A percentile compares a stretch with the other conserved stretches of the same genome.
Conservation (phyloP, 345 rosid species). For the Anastatica hierochuntica region DNA sequence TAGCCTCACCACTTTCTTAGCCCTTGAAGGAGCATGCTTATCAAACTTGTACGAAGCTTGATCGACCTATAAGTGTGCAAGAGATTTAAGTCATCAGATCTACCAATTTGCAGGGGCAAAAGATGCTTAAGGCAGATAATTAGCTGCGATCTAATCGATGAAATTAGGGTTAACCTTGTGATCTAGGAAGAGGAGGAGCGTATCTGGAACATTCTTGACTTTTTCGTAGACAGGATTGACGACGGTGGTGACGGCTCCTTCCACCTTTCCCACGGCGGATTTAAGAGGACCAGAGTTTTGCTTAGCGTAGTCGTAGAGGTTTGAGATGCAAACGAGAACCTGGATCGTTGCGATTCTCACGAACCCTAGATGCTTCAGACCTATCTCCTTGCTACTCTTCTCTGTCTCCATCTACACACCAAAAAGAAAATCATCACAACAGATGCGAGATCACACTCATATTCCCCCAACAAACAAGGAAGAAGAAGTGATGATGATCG, state of each 20-base stretch:
- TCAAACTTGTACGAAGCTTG: conserved; percentile 48
- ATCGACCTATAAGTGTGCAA: conserved; percentile 62
- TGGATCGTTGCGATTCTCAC: conserved; percentile 53
- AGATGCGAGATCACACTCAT: too few species aligned
- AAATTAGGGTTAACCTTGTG: conserved; percentile 78
- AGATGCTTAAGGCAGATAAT: too few species aligned
- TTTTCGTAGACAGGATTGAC: conserved; percentile 57
- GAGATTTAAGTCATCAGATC: too few species aligned
- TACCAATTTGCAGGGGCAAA: too few species aligned
- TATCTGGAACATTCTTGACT: conserved; percentile 51
- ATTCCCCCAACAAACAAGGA: neutral
- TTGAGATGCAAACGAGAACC: conserved; percentile 36
- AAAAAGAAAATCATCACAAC: too few species aligned
- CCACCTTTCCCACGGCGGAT: conserved; percentile 58
- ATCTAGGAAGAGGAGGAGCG: conserved; percentile 61
- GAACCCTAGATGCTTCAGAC: conserved; percentile 62
- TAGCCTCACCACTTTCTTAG: conserved; percentile 40
- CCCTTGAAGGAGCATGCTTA: conserved; percentile 60
- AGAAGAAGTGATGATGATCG: conserved; percentile 17
- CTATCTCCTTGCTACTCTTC: conserved; percentile 29
- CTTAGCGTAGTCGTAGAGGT: conserved; percentile 62
- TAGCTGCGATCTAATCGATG: too few species aligned
- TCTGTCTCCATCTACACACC: conserved; percentile 36
- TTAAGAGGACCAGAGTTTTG: conserved; percentile 69
- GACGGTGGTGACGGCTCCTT: conserved; percentile 52